Evolutionary conservation across 2,329 filamentous ascomycete species (phyloP).

Genomic region (Bipolaris bicolor): DNA sequence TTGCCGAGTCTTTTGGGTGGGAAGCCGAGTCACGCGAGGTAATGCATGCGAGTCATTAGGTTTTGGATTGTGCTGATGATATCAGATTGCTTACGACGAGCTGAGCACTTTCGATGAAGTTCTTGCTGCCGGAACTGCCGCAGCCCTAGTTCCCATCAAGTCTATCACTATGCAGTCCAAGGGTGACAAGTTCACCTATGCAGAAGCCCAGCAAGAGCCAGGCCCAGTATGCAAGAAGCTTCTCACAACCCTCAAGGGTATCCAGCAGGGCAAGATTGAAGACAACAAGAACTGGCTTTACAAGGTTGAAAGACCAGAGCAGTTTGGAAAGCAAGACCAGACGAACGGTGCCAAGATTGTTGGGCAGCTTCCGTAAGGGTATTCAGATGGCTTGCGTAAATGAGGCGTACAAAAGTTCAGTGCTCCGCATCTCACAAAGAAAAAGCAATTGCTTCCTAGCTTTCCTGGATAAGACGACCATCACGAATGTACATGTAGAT

Average conservation of each 20-base stretch:
- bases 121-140: slow-evolving; percentile 89
- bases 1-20: slow-evolving; percentile 82
- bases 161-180: slow-evolving; percentile 77
- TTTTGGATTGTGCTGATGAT: slow-evolving; percentile 8
- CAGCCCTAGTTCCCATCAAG: slow-evolving; percentile 87
- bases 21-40: slow-evolving; percentile 77
- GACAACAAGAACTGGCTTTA: slow-evolving; percentile 78
- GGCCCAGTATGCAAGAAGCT: slow-evolving; percentile 76
- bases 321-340: slow-evolving; percentile 37
- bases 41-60: slow-evolving; percentile 37
- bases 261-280: slow-evolving; percentile 80
- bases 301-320: slow-evolving; percentile 50
- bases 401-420: not conserved
- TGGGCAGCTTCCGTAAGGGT: slow-evolving; percentile 42
- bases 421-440: not conserved
- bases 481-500: not conserved
- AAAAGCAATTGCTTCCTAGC: not conserved
- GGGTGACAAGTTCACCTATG: slow-evolving; percentile 62
- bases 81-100: slow-evolving; percentile 69
- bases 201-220: slow-evolving; percentile 67
- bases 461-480: not conserved
- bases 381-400: not conserved
- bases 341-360: slow-evolving; percentile 35
- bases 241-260: slow-evolving; percentile 77
- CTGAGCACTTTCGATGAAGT: slow-evolving; percentile 73